Base-by-base conservation (phyloP, 2,329 filamentous ascomycete genomes). In the Neofusicoccum ribis region DNA sequence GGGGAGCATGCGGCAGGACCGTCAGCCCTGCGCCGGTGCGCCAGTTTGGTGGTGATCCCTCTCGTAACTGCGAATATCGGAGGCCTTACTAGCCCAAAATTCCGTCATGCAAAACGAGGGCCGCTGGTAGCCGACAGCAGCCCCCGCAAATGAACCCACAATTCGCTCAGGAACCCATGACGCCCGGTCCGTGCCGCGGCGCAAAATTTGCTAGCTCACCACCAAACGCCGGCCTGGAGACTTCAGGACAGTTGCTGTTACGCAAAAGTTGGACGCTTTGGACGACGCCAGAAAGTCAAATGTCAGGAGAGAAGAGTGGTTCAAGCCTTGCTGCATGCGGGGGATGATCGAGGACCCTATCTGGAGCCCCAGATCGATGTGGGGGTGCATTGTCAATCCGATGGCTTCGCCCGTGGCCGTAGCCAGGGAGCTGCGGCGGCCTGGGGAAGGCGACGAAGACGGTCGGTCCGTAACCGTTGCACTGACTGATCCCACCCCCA, bases 321-420 rank as follows among this genome's bases (percentile, higher is more conserved):
- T 36, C 56, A 37, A 47, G 43, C 41, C 56, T 59, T 47, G 56
- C 56, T 47, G 56, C 41, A 46, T 60, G 56, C 56, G 56, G 56
- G 56, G 56, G 56, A 47, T 37, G 31, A 34, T 47, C 56, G 43
- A 60, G 43, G 56, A 47, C 43, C 56, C 56, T 60, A 47, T 59
- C 56, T 60, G 56, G 56, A 60, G 56, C 56, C 56, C 56, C 56
- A 47, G 56, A 60, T 60, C 43, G 43, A 60, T 60, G 56, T 47
- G 56, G 56, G 56, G 56, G 56, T 46, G 56, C 56, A 59, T 23
- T 59, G 56, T 60, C 56, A 47, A 60, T 60, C 54, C 56, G 56
- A 60, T 60, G 56, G n/a, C 56, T 20, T 59, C 27, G 5, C 31
- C 31, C 43, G 52, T 43, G 9, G 5, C n/a, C 36, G 27, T 31